phyloP scores from a whole-genome alignment of 2,329 filamentous ascomycete genomes.

The Incumbomyces lentus region DNA sequence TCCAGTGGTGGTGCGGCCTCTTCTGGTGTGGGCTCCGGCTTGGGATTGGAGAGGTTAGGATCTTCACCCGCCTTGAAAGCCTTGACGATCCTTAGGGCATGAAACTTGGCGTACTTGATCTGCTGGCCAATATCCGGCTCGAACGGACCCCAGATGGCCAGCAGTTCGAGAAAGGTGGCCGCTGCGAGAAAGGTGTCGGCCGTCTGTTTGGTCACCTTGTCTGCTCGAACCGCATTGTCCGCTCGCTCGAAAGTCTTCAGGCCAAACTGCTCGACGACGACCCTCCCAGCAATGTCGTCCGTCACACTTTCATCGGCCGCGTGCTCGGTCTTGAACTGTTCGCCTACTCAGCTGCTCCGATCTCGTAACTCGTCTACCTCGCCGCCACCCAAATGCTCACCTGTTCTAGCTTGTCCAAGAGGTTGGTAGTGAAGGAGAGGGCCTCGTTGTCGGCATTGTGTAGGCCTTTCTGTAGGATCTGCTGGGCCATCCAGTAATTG shows the following conservation, averaged over 20 bases:
- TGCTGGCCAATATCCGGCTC: conserved; percentile 71
- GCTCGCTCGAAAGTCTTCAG: conserved; percentile 77
- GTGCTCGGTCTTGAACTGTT: conserved; percentile 61
- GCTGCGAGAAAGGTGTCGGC: conserved; percentile 90
- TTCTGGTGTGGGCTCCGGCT: conserved; percentile 42
- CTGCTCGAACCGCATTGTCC: conserved; percentile 68
- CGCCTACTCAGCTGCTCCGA: neutral
- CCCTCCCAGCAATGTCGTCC: conserved; percentile 77
- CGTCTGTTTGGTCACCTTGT: conserved; percentile 81
- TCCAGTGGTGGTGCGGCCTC: conserved; percentile 42
- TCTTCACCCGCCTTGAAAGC: conserved; percentile 85
- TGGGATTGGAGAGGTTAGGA: conserved; percentile 83
- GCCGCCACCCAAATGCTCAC: conserved; percentile 32
- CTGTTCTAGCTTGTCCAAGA: conserved; percentile 88
- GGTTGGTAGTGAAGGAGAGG: conserved; percentile 64
- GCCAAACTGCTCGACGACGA: conserved; percentile 89
- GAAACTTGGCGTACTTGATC: conserved; percentile 95
- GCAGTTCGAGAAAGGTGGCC: conserved; percentile 80
- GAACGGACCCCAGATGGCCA: conserved; percentile 68
- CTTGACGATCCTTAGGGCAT: conserved; percentile 80
- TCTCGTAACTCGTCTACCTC: neutral
- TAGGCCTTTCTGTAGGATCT: conserved; percentile 71
- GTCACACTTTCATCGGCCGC: conserved; percentile 69
- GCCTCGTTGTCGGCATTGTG: conserved; percentile 71
- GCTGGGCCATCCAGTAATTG: conserved; percentile 86